phyloP scores from a whole-genome alignment of 139 green algal genomes.

The Marvania coccoides region DNA sequence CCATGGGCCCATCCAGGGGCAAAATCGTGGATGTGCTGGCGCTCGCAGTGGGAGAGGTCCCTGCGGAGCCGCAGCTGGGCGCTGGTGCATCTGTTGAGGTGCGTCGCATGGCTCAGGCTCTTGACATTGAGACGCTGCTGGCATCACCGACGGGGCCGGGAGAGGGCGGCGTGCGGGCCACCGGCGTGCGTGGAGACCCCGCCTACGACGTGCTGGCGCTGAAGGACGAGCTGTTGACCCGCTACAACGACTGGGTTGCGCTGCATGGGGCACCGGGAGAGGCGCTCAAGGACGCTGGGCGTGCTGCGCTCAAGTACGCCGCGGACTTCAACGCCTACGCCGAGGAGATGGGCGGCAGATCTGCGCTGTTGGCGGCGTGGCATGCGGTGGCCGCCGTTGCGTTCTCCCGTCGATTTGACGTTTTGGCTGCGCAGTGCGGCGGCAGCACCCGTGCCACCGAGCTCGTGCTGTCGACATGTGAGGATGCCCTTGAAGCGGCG shows the following conservation, averaged over 20 bases:
- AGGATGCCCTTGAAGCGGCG: background rate
- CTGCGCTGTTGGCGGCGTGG: constrained; percentile 43
- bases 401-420: constrained; percentile 41
- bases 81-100: background rate
- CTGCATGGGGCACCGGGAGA: constrained; percentile 15
- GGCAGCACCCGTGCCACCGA: background rate
- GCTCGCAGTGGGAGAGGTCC: background rate
- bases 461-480: background rate
- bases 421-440: constrained; percentile 9
- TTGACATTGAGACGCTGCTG: constrained; percentile 24
- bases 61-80: constrained; percentile 15
- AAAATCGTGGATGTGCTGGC: constrained; percentile 13
- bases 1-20: background rate
- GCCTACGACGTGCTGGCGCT: constrained; percentile 32
- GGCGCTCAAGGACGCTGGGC: constrained; percentile 31
- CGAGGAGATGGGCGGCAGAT: constrained; percentile 29
- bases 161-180: constrained; percentile 14
- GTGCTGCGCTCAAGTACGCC: constrained; percentile 38
- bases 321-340: constrained; percentile 49
- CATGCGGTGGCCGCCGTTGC: constrained; percentile 37
- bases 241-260: constrained; percentile 18
- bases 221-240: constrained; percentile 19
- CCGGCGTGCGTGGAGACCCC: constrained; percentile 7
- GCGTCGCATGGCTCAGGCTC: constrained; percentile 21
- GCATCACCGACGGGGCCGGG: background rate